Evolutionary conservation across 176 grass and related monocot genomes (phyloP).

Genomic region (Paspalum vaginatum): DNA sequence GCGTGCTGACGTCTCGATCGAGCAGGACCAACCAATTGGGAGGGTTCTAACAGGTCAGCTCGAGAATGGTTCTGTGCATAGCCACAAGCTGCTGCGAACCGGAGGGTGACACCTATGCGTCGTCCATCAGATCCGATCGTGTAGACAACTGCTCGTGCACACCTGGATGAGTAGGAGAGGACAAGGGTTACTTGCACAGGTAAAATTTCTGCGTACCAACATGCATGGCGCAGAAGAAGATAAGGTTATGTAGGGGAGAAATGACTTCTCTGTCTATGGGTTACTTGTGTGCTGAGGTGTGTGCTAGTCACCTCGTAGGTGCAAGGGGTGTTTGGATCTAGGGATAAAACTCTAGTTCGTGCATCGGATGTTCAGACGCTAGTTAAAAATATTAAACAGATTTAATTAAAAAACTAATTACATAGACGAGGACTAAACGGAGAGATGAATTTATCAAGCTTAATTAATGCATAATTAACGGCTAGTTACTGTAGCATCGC

Average conservation of each 20-base stretch:
- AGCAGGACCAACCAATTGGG: not conserved
- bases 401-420: no score
- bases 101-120: not conserved
- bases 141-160: conserved; percentile 29
- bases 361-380: no score
- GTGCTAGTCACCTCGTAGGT: conserved; percentile 17
- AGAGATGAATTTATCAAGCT: no score
- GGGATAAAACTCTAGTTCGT: no score
- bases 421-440: no score
- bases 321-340: no score
- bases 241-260: conserved; percentile 29
- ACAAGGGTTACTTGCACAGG: not conserved
- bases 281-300: conserved; percentile 6
- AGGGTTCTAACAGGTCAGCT: not conserved
- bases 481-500: no score
- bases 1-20: conserved; percentile 3
- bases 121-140: not conserved
- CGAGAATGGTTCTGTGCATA: no score
- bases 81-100: no score
- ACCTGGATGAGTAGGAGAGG: conserved; percentile 6
- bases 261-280: not conserved
- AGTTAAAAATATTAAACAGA: no score
- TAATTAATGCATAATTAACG: no score
- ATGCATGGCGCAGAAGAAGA: not conserved
- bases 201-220: not conserved